These are phyloP conservation scores for Boletus sp. DNA, from an alignment of 768 basidiomycete genomes.

Conservation along the genomic window DNA sequence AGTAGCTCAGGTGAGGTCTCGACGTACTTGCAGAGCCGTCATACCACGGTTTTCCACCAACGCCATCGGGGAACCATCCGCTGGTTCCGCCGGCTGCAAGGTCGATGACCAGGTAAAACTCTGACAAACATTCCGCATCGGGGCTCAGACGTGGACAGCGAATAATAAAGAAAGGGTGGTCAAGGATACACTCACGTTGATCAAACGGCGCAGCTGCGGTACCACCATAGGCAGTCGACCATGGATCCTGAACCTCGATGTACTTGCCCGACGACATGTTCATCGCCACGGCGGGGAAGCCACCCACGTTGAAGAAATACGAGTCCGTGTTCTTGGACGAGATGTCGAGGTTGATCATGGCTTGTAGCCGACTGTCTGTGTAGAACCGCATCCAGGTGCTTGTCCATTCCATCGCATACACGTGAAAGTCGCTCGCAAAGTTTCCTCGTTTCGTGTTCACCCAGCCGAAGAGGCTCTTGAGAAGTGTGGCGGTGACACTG, in stretches of 20 bases:
- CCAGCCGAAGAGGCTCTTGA: slow-evolving; percentile 37
- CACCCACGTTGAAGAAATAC: slow-evolving; percentile 50
- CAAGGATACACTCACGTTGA: slow-evolving; percentile 26
- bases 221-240: slow-evolving; percentile 41
- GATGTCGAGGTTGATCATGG: slow-evolving; percentile 50
- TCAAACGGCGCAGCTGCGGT: slow-evolving; percentile 44
- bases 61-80: slow-evolving; percentile 44
- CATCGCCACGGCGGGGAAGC: slow-evolving; percentile 48
- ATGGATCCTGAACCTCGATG: slow-evolving; percentile 45
- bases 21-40: slow-evolving; percentile 51
- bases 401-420: slow-evolving; percentile 60
- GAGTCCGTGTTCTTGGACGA: slow-evolving; percentile 39
- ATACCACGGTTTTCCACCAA: slow-evolving; percentile 62
- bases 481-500: slow-evolving; percentile 22
- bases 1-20: slow-evolving; percentile 5
- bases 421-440: slow-evolving; percentile 49
- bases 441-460: slow-evolving; percentile 38
- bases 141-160: background rate
- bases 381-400: slow-evolving; percentile 51
- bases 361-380: slow-evolving; percentile 48
- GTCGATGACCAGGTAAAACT: slow-evolving; percentile 79
- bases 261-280: slow-evolving; percentile 39
- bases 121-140: slow-evolving; percentile 25
- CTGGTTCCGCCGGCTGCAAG: slow-evolving; percentile 80
- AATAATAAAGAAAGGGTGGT: background rate